Evolutionary conservation across 768 basidiomycete genomes (phyloP).

Genomic region (Dioszegia aurantiaca): DNA sequence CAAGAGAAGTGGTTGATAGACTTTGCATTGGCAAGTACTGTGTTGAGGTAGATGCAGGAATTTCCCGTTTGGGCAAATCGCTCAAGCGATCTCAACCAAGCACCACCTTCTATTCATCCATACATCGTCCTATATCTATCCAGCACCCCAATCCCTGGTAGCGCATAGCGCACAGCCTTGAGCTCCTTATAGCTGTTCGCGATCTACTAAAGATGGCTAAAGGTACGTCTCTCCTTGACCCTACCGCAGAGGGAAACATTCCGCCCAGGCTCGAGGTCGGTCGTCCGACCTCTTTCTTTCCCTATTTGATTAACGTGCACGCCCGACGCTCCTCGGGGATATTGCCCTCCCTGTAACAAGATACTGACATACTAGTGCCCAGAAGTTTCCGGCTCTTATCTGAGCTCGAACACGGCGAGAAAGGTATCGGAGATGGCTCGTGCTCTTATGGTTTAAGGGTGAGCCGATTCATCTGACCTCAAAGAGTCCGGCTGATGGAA

Average conservation of each 20-base stretch:
- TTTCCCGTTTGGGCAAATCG: slow-evolving; percentile 15
- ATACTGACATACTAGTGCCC: slow-evolving; percentile 63
- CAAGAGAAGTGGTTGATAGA: too few species aligned
- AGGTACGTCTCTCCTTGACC: slow-evolving; percentile 12
- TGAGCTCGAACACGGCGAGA: slow-evolving; percentile 99
- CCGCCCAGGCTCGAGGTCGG: not conserved
- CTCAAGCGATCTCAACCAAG: not conserved
- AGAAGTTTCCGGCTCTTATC: slow-evolving; percentile 94
- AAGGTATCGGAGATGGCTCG: slow-evolving; percentile 96
- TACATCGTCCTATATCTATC: not conserved
- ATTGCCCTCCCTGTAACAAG: too few species aligned
- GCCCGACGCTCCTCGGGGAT: too few species aligned
- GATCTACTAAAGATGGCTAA: slow-evolving; percentile 33
- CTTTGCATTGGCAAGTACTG: too few species aligned
- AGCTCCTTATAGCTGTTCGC: too few species aligned
- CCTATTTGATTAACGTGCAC: not conserved
- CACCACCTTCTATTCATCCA: not conserved
- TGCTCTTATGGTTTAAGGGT: slow-evolving; percentile 91
- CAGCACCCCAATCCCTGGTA: too few species aligned
- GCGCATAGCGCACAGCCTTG: too few species aligned
- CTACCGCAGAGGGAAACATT: not conserved
- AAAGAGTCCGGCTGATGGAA: slow-evolving; percentile 2
- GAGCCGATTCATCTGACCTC: slow-evolving; percentile 11
- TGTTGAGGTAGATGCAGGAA: too few species aligned
- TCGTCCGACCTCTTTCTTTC: slow-evolving; percentile 6